Conservation (phyloP, 257 asterid species). For the Striga asiatica region DNA sequence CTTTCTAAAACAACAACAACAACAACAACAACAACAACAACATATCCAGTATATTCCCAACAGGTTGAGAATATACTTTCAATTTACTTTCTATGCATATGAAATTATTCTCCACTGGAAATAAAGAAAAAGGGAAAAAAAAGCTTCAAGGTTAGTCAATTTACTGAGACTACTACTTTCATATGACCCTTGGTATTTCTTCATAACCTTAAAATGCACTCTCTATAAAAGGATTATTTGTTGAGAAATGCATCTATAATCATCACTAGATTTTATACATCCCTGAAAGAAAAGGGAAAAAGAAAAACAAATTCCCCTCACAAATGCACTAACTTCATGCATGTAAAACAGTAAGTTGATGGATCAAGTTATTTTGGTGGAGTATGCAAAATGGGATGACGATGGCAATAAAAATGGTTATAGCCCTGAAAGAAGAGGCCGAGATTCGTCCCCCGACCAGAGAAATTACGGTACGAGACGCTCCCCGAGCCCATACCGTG, state of each 20-base stretch:
- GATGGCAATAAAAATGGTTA: slow-evolving; percentile 58
- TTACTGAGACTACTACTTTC: too few relatives aligned
- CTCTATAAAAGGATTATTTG: too few relatives aligned
- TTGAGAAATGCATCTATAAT: too few relatives aligned
- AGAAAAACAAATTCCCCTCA: background rate
- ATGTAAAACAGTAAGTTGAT: slow-evolving; percentile 52
- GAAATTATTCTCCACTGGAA: background rate
- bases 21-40: too few relatives aligned
- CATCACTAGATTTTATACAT: too few relatives aligned
- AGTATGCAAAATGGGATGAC: slow-evolving; percentile 71
- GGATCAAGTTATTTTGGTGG: slow-evolving; percentile 87
- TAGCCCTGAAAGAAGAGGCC: slow-evolving; percentile 80
- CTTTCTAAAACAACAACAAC: too few relatives aligned
- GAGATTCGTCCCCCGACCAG: slow-evolving; percentile 49
- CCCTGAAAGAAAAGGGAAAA: too few relatives aligned
- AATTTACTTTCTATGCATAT: background rate
- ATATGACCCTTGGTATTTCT: too few relatives aligned
- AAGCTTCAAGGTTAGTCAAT: background rate
- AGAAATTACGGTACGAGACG: slow-evolving; percentile 56
- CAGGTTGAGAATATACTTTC: background rate
- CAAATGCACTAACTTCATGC: background rate
- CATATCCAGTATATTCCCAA: too few relatives aligned
- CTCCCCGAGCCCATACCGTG: slow-evolving; percentile 62
- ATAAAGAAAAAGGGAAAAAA: background rate
- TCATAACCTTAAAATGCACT: too few relatives aligned